phyloP scores from a whole-genome alignment of 2,329 filamentous ascomycete genomes.

The Tolypocladium guangdongense region DNA sequence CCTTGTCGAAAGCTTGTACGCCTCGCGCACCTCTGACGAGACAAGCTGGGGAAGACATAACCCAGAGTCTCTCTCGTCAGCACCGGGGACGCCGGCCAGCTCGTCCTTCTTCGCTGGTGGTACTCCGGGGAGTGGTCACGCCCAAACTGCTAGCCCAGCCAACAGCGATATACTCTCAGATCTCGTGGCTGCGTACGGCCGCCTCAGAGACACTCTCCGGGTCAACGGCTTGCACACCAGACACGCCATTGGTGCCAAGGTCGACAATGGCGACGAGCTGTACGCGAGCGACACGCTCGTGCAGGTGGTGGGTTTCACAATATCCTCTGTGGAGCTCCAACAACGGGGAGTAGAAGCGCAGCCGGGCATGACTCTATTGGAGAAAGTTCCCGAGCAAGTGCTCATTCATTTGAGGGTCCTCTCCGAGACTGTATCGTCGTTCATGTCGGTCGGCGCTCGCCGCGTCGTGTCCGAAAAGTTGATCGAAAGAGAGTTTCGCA shows the following conservation, averaged over 20 bases:
- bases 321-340: conserved; percentile 81
- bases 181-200: conserved; percentile 48
- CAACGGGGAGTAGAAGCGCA: conserved; percentile 74
- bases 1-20: conserved; percentile 25
- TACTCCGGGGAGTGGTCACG: conserved; percentile 12
- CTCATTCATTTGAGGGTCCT: conserved; percentile 82
- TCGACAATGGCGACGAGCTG: conserved; percentile 31
- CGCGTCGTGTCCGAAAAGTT: conserved; percentile 47
- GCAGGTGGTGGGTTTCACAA: conserved; percentile 66
- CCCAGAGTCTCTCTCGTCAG: conserved; percentile 17
- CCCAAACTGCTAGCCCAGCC: conserved; percentile 2
- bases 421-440: conserved; percentile 79
- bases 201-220: conserved; percentile 46
- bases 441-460: conserved; percentile 65
- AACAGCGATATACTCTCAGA: conserved; percentile 32
- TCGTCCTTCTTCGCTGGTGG: conserved; percentile 24
- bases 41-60: conserved; percentile 31
- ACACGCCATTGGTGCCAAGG: conserved; percentile 20
- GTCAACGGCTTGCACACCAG: conserved; percentile 40
- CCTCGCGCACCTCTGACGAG: conserved; percentile 23
- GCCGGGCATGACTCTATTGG: conserved; percentile 63
- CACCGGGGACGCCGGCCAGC: conserved; percentile 28
- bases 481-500: conserved; percentile 55
- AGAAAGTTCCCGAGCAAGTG: conserved; percentile 73
- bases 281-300: conserved; percentile 49